Conservation (phyloP, 345 rosid genomes). For the Anastatica hierochuntica region DNA sequence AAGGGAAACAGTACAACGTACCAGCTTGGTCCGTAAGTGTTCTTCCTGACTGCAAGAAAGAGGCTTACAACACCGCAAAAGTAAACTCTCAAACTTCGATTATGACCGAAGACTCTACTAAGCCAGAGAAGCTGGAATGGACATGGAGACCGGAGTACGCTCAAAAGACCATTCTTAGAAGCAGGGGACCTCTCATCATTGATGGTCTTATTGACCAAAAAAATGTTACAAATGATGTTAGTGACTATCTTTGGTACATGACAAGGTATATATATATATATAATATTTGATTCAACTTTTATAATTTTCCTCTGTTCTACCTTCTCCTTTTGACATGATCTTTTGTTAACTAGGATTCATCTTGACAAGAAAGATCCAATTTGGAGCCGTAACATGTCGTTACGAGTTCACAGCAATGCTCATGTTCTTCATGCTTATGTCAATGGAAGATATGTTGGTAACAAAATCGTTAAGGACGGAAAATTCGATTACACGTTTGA, state of each 20-base stretch:
- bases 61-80: constrained; percentile 58
- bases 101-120: constrained; percentile 31
- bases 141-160: constrained; percentile 48
- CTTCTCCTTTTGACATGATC: no score
- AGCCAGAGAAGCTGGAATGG: constrained; percentile 35
- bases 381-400: constrained; percentile 36
- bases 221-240: constrained; percentile 31
- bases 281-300: no score
- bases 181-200: constrained; percentile 27
- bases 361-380: constrained; percentile 34
- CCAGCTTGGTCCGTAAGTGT: constrained; percentile 74
- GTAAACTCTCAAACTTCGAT: constrained; percentile 48
- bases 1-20: constrained; percentile 30
- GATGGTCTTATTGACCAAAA: constrained; percentile 49
- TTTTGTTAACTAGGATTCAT: constrained; percentile 18
- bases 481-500: constrained; percentile 19
- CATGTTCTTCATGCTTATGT: constrained; percentile 50
- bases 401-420: constrained; percentile 39
- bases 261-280: constrained; percentile 36
- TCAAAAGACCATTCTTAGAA: constrained; percentile 15
- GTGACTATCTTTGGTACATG: constrained; percentile 68
- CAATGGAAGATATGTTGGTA: constrained; percentile 43
- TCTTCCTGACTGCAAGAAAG: constrained; percentile 50
- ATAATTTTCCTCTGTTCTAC: neutral
- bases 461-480: constrained; percentile 9